Conservation (phyloP, 495 filamentous ascomycete species). For the Penicillium cosmopolitanum region DNA sequence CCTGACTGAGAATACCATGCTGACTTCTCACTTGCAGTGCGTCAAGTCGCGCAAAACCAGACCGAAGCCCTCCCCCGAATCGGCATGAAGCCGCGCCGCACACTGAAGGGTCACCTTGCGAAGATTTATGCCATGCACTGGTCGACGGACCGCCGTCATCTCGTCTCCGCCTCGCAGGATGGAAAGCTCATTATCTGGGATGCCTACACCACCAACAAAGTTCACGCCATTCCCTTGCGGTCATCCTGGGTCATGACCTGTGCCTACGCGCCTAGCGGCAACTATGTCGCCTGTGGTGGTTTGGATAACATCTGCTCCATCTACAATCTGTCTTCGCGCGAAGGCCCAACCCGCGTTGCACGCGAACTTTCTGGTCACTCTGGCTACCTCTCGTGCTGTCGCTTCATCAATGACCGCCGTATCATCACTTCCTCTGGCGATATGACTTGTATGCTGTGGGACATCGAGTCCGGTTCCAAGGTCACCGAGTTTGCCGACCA, state of each 20-base stretch:
- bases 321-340: constrained; percentile 95
- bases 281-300: constrained; percentile 97
- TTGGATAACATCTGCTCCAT: constrained; percentile 99
- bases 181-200: constrained; percentile 99
- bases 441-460: constrained; percentile 99
- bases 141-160: constrained; percentile 97
- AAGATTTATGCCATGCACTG: constrained; percentile 99
- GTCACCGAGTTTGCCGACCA: constrained; percentile 99
- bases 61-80: constrained; percentile 89
- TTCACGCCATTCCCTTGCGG: constrained; percentile 96
- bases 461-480: constrained; percentile 96
- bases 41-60: constrained; percentile 84
- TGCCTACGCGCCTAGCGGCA: constrained; percentile 97
- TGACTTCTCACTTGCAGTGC: constrained; percentile 61
- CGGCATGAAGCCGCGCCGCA: constrained; percentile 94
- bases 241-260: constrained; percentile 99
- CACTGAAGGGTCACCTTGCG: constrained; percentile 94
- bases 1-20: constrained; percentile 14
- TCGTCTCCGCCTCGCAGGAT: constrained; percentile 97
- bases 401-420: constrained; percentile 97
- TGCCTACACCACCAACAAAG: constrained; percentile 99
- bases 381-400: constrained; percentile 96
- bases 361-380: constrained; percentile 96
- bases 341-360: constrained; percentile 94
- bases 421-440: constrained; percentile 98